These are phyloP conservation scores for Mucor ambiguus DNA, from an alignment of 371 early-diverging fungal genomes.

Conservation along the genomic window DNA sequence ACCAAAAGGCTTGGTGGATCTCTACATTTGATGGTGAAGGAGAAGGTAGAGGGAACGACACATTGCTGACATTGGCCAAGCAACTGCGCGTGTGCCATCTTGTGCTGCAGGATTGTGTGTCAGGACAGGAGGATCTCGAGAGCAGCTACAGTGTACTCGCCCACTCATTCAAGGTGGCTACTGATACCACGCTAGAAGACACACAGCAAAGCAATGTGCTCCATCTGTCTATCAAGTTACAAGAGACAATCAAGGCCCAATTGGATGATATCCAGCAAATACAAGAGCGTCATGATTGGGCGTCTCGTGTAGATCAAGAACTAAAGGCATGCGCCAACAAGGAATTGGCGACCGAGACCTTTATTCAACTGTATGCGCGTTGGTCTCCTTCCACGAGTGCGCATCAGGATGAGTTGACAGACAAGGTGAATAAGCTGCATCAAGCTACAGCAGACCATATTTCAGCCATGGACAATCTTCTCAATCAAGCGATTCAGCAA, in stretches of 20 bases:
- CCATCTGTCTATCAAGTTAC: conserved; percentile 10
- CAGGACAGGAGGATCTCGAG: background rate
- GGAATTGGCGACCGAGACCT: conserved; percentile 19
- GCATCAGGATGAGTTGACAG: background rate
- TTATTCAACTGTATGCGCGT: conserved; percentile 25
- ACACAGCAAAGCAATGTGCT: conserved; percentile 4
- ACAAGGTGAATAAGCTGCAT: background rate
- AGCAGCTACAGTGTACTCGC: background rate
- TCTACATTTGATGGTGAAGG: conserved; percentile 15
- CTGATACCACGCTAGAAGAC: background rate
- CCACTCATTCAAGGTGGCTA: background rate
- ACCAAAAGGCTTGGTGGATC: conserved; percentile 27
- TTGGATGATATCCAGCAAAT: conserved; percentile 20
- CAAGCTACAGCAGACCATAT: background rate
- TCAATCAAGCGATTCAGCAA: background rate
- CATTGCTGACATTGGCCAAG: background rate
- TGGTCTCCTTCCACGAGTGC: conserved; percentile 14
- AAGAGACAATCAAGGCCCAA: conserved; percentile 14
- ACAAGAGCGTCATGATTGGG: conserved; percentile 24
- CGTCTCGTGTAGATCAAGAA: conserved; percentile 12
- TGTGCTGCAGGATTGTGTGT: background rate
- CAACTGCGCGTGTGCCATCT: background rate
- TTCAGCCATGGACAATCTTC: background rate
- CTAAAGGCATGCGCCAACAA: conserved; percentile 15
- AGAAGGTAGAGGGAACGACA: background rate